phyloP scores from a whole-genome alignment of 208 protist species.

The Leptomonas pyrrhocoris region DNA sequence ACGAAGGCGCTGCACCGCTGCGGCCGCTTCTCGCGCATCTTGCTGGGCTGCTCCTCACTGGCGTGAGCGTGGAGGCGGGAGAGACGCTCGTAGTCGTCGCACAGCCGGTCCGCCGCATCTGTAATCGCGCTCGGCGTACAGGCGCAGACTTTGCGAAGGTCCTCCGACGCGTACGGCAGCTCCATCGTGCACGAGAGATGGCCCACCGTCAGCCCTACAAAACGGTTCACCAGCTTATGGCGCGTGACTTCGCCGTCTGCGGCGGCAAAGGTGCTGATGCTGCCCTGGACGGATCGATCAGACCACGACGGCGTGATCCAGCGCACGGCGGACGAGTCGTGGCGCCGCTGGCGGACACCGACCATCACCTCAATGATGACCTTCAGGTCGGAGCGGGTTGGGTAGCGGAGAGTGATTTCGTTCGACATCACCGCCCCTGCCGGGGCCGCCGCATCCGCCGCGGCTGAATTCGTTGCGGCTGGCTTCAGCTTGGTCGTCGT shows the following conservation, averaged over 20 bases:
- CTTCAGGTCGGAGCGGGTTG: constrained; percentile 52
- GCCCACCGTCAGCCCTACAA: constrained; percentile 64
- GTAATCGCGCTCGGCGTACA: constrained; percentile 16
- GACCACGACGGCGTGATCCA: constrained; percentile 64
- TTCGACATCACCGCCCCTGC: constrained; percentile 21
- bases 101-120: constrained; percentile 33
- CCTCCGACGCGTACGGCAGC: constrained; percentile 41
- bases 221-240: constrained; percentile 62
- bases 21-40: not conserved
- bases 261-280: constrained; percentile 48
- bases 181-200: constrained; percentile 58
- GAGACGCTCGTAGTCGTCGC: constrained; percentile 31
- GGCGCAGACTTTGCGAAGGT: constrained; percentile 33
- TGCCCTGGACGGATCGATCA: constrained; percentile 25
- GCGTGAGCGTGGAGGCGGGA: constrained; percentile 12
- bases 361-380: constrained; percentile 67
- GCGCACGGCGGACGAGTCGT: constrained; percentile 52
- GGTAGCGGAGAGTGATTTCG: constrained; percentile 54
- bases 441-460: not conserved
- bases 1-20: constrained; percentile 22
- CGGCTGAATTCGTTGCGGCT: not conserved
- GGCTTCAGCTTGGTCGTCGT: constrained; percentile 9
- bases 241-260: constrained; percentile 56
- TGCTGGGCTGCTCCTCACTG: constrained; percentile 9
- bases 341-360: constrained; percentile 51